Base-by-base conservation (phyloP, 176 grass and related monocot genomes). In the Urochloa ruziziensis region DNA sequence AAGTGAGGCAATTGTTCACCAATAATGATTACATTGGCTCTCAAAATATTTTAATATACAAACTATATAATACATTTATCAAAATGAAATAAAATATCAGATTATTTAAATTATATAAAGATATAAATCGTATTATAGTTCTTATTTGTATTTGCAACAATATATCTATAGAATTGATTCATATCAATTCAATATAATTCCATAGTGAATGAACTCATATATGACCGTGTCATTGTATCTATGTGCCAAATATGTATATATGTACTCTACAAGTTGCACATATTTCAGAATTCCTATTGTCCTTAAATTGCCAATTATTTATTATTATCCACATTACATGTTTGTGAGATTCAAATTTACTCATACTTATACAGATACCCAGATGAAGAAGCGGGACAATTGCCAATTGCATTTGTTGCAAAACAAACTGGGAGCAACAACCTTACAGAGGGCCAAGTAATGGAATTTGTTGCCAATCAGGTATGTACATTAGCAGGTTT, bases 391-490 rank as follows among this genome's bases (percentile, higher is more conserved):
- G 67, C 10, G 46, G 67, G 67, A 70, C 67, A 70, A 15, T 0
- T 70, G 29, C 68, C 68, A 29, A 29, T 71, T 42, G 68, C 68
- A 47, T 71, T 71, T 47, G 68, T 71, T 29, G 40, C 14, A 47
- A 71, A 42, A 28, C 42, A 47, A 71, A 71, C 28, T 27, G 68
- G 42, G n/a, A 71, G 24, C 42, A 71, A 28, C 3, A 24, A 68
- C 37, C 68, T 71, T 29, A 71, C 42, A 71, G 68, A 71, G 47
- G 68, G 18, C 25, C 68, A 71, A 48, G 4, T 71, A 71, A 71
- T 71, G 14, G 42, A 71, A 19, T 29, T 48, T 0, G 25, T 71
- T 28, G 68, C 68, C 6, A 48, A 71, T 13, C 24, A 48, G 68
- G 68, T 71, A 47, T 9, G n/a, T 68, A 15, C 34, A 25, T n/a